Base-by-base conservation (phyloP, 495 filamentous ascomycete species). In the Annulohypoxylon moriforme region DNA sequence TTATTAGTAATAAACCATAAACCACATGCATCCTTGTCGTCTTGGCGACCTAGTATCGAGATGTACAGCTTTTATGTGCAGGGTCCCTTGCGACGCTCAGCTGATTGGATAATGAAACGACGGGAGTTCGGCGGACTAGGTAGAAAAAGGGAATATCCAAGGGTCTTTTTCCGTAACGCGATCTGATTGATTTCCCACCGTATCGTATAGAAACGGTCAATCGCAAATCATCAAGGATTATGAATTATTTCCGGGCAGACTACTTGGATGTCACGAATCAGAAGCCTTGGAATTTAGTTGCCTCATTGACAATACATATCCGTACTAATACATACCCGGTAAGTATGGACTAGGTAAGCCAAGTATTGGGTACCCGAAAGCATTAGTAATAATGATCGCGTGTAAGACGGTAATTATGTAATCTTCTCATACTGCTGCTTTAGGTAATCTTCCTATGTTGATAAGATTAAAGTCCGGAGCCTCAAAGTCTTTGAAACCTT, bases 51-150 rank as follows among this genome's bases (percentile, higher is more conserved):
- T 68, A 58, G 64, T 64, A 72, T 58, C 69, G 64, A 72, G 70
- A 69, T 66, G 65, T 68, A 73, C 60, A 55, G 47, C 60, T 56
- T 52, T 59, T 33, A 36, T 63, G 49, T 47, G 47, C 62, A 73
- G 50, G 62, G 57, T 66, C 47, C 16, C 29, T 40, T 73, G 66
- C 66, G 57, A 66, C 50, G 31, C 49, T 4, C 14, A 62, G 34
- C 46, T 73, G 50, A 73, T 69, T 73, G 71, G 71, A 18, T 20
- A 22, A 69, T 67, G 71, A 67, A 57, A 69, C 50, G 65, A 69
- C 61, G 70, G 68, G 64, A 69, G 60, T 52, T 59, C 16, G 57
- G 24, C 49, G 40, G 56, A 49, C 57, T 57, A 69, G 49, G 65
- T 56, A 66, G 53, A 36, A 64, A 64, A 53, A 64, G 60, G 69